These are phyloP conservation scores for Phytopythium chamaehyphon DNA, from an alignment of 352 stramenopile genomes.

Conservation along the genomic window DNA sequence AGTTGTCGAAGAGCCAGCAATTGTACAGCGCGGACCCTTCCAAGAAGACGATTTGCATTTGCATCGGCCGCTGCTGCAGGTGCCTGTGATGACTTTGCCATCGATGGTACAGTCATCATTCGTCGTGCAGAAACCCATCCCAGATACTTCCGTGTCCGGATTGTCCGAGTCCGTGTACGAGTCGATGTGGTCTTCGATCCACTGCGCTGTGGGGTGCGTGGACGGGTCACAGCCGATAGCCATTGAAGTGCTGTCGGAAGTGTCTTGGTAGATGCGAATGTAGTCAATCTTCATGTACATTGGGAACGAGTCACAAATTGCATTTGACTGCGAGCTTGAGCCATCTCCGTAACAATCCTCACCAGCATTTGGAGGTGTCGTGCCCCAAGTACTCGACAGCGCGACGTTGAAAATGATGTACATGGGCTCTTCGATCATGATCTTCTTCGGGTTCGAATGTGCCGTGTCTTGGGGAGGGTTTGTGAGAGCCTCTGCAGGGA, in stretches of 20 bases:
- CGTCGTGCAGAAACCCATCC: slow-evolving; percentile 36
- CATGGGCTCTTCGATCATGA: slow-evolving; percentile 92
- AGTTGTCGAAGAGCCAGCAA: background rate
- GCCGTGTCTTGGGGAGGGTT: slow-evolving; percentile 41
- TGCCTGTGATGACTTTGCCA: slow-evolving; percentile 22
- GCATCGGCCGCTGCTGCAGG: slow-evolving; percentile 25
- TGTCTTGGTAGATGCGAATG: slow-evolving; percentile 40
- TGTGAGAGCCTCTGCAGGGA: slow-evolving; percentile 57
- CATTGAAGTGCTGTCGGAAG: slow-evolving; percentile 33
- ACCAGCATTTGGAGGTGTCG: slow-evolving; percentile 34
- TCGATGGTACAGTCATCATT: slow-evolving; percentile 52
- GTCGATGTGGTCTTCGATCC: slow-evolving; percentile 55
- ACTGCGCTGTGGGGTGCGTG: slow-evolving; percentile 52
- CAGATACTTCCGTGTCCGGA: slow-evolving; percentile 30
- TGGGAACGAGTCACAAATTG: slow-evolving; percentile 56
- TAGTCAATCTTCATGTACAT: slow-evolving; percentile 79
- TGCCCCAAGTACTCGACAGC: slow-evolving; percentile 75
- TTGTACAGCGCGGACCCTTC: slow-evolving; percentile 30
- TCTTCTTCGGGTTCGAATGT: slow-evolving; percentile 72
- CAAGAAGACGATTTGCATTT: slow-evolving; percentile 21
- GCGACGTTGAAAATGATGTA: slow-evolving; percentile 93
- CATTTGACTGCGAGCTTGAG: slow-evolving; percentile 20
- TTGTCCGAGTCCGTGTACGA: slow-evolving; percentile 51
- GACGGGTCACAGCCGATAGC: slow-evolving; percentile 39
- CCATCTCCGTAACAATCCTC: slow-evolving; percentile 26